Evolutionary conservation across 1,284 basidiomycete species (phyloP).

Genomic region (Coniferiporia sulphurascens): DNA sequence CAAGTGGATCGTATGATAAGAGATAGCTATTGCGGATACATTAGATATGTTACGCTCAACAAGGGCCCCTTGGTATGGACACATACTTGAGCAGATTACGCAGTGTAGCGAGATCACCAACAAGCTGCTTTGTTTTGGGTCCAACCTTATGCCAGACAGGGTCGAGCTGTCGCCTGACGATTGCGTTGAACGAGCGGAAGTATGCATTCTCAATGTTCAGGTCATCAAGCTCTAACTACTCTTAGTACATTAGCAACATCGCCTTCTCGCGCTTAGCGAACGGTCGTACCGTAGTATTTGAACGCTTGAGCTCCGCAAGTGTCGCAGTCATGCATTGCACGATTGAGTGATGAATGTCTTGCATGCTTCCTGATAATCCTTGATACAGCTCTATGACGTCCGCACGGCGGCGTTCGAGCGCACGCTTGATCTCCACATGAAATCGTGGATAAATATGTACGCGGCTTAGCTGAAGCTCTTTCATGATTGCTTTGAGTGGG

Average conservation of each 20-base stretch:
- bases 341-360: slow-evolving; percentile 87
- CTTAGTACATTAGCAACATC: neutral
- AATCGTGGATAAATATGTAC: slow-evolving; percentile 95
- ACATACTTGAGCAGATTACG: slow-evolving; percentile 79
- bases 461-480: slow-evolving; percentile 83
- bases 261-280: neutral
- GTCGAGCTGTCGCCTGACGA: slow-evolving; percentile 87
- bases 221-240: slow-evolving; percentile 90
- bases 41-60: neutral
- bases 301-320: slow-evolving; percentile 85
- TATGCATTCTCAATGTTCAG: slow-evolving; percentile 92
- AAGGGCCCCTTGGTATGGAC: neutral
- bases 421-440: slow-evolving; percentile 79
- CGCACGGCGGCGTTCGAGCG: slow-evolving; percentile 76
- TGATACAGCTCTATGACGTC: slow-evolving; percentile 94
- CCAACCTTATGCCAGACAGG: slow-evolving; percentile 97
- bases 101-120: slow-evolving; percentile 83
- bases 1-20: slow-evolving; percentile 86
- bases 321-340: slow-evolving; percentile 95
- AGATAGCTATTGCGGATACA: slow-evolving; percentile 58
- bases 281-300: slow-evolving; percentile 68
- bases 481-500: slow-evolving; percentile 88
- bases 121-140: slow-evolving; percentile 86
- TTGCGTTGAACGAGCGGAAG: slow-evolving; percentile 88
- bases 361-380: slow-evolving; percentile 81